Percentiles rank a stretch among this genome's conserved stretches.
Evolutionary conservation across 1,284 basidiomycete genomes (phyloP).

Genomic region (Kalmanozyma brasiliensis): DNA sequence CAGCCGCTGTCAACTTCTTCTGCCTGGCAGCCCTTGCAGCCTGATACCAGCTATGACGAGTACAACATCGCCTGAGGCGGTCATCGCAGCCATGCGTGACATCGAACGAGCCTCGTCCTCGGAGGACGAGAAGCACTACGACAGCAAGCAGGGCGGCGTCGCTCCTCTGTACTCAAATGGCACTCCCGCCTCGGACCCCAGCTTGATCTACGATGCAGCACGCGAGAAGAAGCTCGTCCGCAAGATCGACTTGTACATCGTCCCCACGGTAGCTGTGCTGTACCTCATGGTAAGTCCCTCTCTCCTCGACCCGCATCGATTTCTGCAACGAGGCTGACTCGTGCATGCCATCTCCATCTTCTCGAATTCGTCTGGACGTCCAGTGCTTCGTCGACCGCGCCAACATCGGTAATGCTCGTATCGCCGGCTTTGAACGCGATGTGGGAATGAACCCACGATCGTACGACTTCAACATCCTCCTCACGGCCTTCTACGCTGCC

Average conservation of each 20-base stretch:
- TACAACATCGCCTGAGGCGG: slow-evolving; percentile 20
- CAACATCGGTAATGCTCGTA: slow-evolving; percentile 60
- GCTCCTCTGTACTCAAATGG: slow-evolving; percentile 14
- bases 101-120: slow-evolving; percentile 32
- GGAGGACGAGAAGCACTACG: slow-evolving; percentile 28
- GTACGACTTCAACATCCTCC: slow-evolving; percentile 58
- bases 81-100: slow-evolving; percentile 26
- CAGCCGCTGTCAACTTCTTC: too few species aligned
- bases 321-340: too few species aligned
- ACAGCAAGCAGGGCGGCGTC: slow-evolving; percentile 4
- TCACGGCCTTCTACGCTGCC: slow-evolving; percentile 51
- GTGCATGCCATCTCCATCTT: too few species aligned
- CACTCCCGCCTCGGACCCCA: slow-evolving; percentile 13
- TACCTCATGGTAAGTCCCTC: slow-evolving; percentile 41
- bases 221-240: slow-evolving; percentile 40
- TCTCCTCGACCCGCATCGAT: too few species aligned
- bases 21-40: neutral
- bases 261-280: slow-evolving; percentile 50
- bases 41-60: slow-evolving; percentile 18
- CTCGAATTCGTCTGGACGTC: too few species aligned
- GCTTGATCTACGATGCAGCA: slow-evolving; percentile 70
- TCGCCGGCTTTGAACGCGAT: slow-evolving; percentile 56
- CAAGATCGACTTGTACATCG: slow-evolving; percentile 61
- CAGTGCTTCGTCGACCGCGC: slow-evolving; percentile 29
- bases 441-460: slow-evolving; percentile 49